Conservation (phyloP, 148 eudicot genomes). For the Dianthus caryophyllus region DNA sequence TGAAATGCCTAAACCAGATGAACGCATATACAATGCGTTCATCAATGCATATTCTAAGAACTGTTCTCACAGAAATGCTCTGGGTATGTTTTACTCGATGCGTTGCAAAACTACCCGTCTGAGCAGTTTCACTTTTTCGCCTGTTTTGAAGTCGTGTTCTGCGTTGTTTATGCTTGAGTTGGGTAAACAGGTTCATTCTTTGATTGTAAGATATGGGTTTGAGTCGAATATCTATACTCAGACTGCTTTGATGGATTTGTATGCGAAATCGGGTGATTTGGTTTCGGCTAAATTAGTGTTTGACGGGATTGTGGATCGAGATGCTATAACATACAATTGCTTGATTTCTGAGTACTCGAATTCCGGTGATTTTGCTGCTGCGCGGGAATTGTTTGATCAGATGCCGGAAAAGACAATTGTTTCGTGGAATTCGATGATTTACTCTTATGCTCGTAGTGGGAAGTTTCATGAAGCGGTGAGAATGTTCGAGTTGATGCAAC, state of each 20-base stretch:
- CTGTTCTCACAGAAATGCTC: constrained; percentile 31
- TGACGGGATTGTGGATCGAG: constrained; percentile 40
- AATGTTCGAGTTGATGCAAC: constrained; percentile 48
- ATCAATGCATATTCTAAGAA: constrained; percentile 33
- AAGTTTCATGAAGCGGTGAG: constrained; percentile 42
- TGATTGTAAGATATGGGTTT: constrained; percentile 41
- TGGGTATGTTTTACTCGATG: constrained; percentile 39
- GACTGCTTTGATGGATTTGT: constrained; percentile 49
- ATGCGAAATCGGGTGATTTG: constrained; percentile 46
- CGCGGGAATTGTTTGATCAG: constrained; percentile 49
- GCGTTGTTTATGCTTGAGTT: constrained; percentile 34
- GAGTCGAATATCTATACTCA: constrained; percentile 41
- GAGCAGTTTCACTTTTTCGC: constrained; percentile 34
- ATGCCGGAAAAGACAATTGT: constrained; percentile 46
- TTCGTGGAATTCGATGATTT: constrained; percentile 59
- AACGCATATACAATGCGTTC: constrained; percentile 35
- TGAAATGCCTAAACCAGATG: constrained; percentile 41
- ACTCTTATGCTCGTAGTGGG: constrained; percentile 44
- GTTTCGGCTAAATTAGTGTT: constrained; percentile 40
- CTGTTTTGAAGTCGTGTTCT: constrained; percentile 47
- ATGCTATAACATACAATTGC: constrained; percentile 45
- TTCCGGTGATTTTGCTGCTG: constrained; percentile 36
- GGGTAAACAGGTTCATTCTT: constrained; percentile 52
- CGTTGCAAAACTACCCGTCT: constrained; percentile 28
- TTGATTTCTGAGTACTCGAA: constrained; percentile 47